A percentile compares a stretch with the other conserved stretches of the same genome.
Evolutionary conservation across 495 filamentous ascomycete species (phyloP).

Genomic region (Achaetomiella virescens): DNA sequence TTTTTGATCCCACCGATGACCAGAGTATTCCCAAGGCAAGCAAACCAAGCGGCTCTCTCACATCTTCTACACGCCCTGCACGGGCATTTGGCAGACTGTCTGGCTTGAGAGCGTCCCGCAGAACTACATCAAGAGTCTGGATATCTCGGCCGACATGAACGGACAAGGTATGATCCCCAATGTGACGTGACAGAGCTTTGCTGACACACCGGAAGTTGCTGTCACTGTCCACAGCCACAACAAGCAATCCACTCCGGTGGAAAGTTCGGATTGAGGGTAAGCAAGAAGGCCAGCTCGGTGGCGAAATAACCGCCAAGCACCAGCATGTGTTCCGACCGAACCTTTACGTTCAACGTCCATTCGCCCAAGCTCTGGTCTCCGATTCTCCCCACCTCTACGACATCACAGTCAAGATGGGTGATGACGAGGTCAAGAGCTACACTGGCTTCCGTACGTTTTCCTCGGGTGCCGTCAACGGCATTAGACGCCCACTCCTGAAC

Average conservation of each 20-base stretch:
- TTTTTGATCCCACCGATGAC: constrained; percentile 58
- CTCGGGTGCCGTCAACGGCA: constrained; percentile 46
- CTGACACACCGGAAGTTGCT: constrained; percentile 37
- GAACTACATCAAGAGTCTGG: constrained; percentile 49
- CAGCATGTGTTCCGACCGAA: constrained; percentile 36
- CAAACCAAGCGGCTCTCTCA: constrained; percentile 53
- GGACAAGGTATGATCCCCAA: constrained; percentile 45
- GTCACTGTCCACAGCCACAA: constrained; percentile 41
- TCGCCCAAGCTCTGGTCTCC: constrained; percentile 55
- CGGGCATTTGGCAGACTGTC: constrained; percentile 64
- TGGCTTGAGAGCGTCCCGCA: constrained; percentile 58
- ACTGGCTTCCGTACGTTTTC: constrained; percentile 61
- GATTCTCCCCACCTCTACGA: constrained; percentile 57
- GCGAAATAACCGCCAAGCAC: constrained; percentile 26
- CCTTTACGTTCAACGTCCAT: constrained; percentile 47
- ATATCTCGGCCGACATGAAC: constrained; percentile 53
- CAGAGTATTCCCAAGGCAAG: constrained; percentile 60
- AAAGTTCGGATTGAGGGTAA: constrained; percentile 39
- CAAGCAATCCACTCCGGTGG: constrained; percentile 30
- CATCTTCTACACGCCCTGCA: constrained; percentile 65
- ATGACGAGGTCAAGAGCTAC: constrained; percentile 53
- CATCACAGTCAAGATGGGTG: constrained; percentile 48
- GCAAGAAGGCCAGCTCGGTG: not conserved
- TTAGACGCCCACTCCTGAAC: constrained; percentile 57
- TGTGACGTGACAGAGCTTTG: not conserved